These are phyloP conservation scores for Trypanosoma scelopori DNA, from an alignment of 208 protist species.

Conservation along the genomic window DNA sequence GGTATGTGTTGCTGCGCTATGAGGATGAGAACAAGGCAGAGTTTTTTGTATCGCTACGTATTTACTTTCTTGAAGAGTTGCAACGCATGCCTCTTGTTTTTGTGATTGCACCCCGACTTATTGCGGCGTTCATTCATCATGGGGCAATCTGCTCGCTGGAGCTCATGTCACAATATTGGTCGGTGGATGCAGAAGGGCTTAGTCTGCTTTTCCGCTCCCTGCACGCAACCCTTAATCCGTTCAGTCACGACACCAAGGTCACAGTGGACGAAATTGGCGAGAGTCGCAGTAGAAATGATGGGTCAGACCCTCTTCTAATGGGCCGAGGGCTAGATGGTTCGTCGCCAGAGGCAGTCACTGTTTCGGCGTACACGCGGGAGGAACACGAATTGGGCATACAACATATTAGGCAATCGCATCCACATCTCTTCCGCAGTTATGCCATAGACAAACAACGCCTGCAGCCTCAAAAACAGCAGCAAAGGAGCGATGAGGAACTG, in stretches of 20 bases:
- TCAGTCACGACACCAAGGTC: slow-evolving; percentile 49
- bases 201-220: slow-evolving; percentile 58
- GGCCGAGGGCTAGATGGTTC: neutral
- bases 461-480: slow-evolving; percentile 1
- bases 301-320: slow-evolving; percentile 2
- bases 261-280: slow-evolving; percentile 40
- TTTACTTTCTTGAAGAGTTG: slow-evolving; percentile 56
- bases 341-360: neutral
- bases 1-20: slow-evolving; percentile 80
- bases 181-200: slow-evolving; percentile 47
- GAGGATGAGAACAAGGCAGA: slow-evolving; percentile 59
- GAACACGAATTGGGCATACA: slow-evolving; percentile 70
- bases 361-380: slow-evolving; percentile 54
- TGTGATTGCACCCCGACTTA: slow-evolving; percentile 69
- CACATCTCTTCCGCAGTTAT: slow-evolving; percentile 67
- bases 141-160: slow-evolving; percentile 82
- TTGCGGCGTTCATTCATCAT: slow-evolving; percentile 80
- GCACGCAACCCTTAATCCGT: slow-evolving; percentile 71
- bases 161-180: slow-evolving; percentile 83
- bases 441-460: neutral
- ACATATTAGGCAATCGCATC: slow-evolving; percentile 66
- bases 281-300: slow-evolving; percentile 4
- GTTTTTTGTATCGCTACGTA: slow-evolving; percentile 63
- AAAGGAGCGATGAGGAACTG: neutral
- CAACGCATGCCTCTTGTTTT: slow-evolving; percentile 76